Evolutionary conservation across 2,329 filamentous ascomycete species (phyloP).

Genomic region (Didymella arachidicola): DNA sequence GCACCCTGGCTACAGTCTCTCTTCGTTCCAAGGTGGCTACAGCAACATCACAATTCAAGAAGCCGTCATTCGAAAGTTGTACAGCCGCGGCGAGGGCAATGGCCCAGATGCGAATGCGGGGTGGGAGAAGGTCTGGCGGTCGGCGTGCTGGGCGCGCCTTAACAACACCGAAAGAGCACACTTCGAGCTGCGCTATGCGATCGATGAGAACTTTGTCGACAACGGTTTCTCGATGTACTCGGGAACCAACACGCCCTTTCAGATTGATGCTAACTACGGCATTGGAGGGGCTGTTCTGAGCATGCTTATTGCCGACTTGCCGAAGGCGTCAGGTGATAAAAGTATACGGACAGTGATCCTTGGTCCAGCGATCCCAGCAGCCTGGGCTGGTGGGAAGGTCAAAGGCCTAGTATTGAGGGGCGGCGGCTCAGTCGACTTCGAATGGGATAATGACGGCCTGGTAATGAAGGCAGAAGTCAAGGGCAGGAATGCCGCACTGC

Average conservation of each 20-base stretch:
- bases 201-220: conserved; percentile 59
- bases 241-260: conserved; percentile 58
- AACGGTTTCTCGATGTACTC: conserved; percentile 64
- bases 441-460: conserved; percentile 52
- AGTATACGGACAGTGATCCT: conserved; percentile 51
- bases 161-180: conserved; percentile 61
- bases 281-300: conserved; percentile 62
- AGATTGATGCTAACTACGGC: conserved; percentile 68
- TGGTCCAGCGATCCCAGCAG: conserved; percentile 58
- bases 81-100: conserved; percentile 58
- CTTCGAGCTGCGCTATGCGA: conserved; percentile 58
- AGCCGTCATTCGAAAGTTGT: conserved; percentile 58
- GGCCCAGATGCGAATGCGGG: conserved; percentile 61
- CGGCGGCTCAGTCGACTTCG: conserved; percentile 55
- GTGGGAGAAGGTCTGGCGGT: conserved; percentile 67
- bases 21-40: conserved; percentile 53
- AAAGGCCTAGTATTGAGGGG: conserved; percentile 56
- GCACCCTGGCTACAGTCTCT: conserved; percentile 62
- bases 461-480: conserved; percentile 33
- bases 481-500: neutral
- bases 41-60: conserved; percentile 54
- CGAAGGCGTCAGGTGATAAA: conserved; percentile 34
- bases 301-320: conserved; percentile 62
- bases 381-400: conserved; percentile 57
- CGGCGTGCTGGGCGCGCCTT: conserved; percentile 64